Evolutionary conservation across 306 rosid species (phyloP).

Genomic region (Heteromeles arbutifolia): DNA sequence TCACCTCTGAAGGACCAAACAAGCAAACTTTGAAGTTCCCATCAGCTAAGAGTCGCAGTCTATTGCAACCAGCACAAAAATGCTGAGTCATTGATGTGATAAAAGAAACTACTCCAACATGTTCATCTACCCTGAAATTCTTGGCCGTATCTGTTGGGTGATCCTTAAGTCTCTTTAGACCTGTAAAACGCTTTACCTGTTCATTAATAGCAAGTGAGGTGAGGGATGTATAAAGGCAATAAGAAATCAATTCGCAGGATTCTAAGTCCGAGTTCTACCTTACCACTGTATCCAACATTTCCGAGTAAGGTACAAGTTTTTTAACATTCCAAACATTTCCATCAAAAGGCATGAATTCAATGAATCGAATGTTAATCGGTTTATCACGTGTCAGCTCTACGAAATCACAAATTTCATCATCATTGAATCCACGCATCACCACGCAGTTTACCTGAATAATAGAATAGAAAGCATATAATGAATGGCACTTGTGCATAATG

Average conservation of each 20-base stretch:
- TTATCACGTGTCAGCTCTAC: constrained; percentile 75
- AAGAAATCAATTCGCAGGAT: constrained; percentile 12
- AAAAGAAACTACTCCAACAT: constrained; percentile 70
- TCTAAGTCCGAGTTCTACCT: constrained; percentile 54
- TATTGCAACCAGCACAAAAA: constrained; percentile 96
- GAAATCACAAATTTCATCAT: constrained; percentile 81
- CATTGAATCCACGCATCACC: constrained; percentile 90
- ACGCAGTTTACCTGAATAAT: constrained; percentile 82
- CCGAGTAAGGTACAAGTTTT: constrained; percentile 82
- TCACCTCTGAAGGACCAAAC: constrained; percentile 96
- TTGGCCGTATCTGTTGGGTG: constrained; percentile 91
- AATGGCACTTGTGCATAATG: neutral
- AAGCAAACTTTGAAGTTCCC: constrained; percentile 95
- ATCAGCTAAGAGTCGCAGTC: constrained; percentile 87
- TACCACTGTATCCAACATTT: constrained; percentile 95
- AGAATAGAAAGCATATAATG: constrained; percentile 8
- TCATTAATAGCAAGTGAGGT: constrained; percentile 13
- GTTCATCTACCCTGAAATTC: constrained; percentile 74
- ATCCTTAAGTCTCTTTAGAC: constrained; percentile 61
- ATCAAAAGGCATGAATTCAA: constrained; percentile 99
- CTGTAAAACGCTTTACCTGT: constrained; percentile 48
- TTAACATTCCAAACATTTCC: constrained; percentile 99
- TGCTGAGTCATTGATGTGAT: constrained; percentile 96
- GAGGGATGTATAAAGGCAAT: constrained; percentile 13
- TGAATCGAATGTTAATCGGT: constrained; percentile 80